Base-by-base conservation (phyloP, 1,284 basidiomycete genomes). In the Pholiota adiposa region DNA sequence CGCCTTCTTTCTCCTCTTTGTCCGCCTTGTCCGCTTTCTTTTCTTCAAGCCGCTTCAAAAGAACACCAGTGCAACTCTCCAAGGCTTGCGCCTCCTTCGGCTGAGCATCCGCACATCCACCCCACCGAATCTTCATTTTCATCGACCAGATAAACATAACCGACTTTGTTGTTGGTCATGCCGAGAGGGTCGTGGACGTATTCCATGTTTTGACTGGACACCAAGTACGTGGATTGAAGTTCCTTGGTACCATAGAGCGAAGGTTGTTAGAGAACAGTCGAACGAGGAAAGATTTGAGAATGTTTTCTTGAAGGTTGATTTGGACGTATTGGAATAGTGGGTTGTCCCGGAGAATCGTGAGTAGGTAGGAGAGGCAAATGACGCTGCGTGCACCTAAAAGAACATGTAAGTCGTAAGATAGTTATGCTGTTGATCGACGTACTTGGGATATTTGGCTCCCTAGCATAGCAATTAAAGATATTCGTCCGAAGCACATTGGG, bases 71-170 rank as follows among this genome's bases (percentile, higher is more conserved):
- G 67, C 95, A 97, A 44, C 81, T 86, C 67, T 87, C 78, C 54
- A 98, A 75, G 11, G 89, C 85, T 57, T 84, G 78, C 0, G 82
- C 78, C 75, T 98, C 96, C 59, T 91, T 87, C 4, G 76, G 71
- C 62, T 85, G 90, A 0, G 96, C 92, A 69, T 93, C 90, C 1
- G 89, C 95, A 64, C 94, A 92, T 2, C 88, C 97, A 1, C 93
- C 97, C 97, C 97, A 99, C 18, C 97, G 85, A 53, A 99, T 85
- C 72, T 88, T 93, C 61, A 88, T 92, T 86, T 69, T 89, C 84
- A 69, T 98, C 97, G 19, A 98, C 86, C 7, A 99, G 82, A 71
- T 92, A 99, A 9, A 97, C 90, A 70, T 98, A 98, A 3, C 96
- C 97, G 33, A 98, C 86, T 66, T 94, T 89, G 70, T 90, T 91